Evolutionary conservation across 208 protist species (phyloP), one percentile per base, ranked within the genome.

Genomic region (Trypanosoma melophagium): DNA sequence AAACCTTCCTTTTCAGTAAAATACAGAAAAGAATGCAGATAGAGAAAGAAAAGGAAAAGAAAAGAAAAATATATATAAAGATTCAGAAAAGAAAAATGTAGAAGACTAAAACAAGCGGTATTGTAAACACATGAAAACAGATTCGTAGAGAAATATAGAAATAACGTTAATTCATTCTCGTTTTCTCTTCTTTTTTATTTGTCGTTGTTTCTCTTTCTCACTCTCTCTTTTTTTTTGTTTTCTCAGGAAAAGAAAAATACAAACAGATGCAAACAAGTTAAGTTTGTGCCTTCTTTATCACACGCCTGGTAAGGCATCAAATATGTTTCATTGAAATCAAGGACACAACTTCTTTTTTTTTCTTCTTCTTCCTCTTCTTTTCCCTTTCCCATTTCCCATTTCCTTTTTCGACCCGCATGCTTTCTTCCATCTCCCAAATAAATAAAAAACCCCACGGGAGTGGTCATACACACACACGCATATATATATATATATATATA

Each of bases 21-120:
- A 60, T 8, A 38, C 53, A 7, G 14, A 59, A 50, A 7, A 54
- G 52, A 38, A 51, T n/a, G 22, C 40, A 49, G 0, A 38, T 19
- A 66, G 63, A 41, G 41, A 21, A 50, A 21, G 41, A 47, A 55
- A 25, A 71, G n/a, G n/a, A n/a, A n/a, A n/a, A n/a, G n/a, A n/a
- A n/a, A n/a, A n/a, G n/a, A n/a, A n/a, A n/a, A n/a, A n/a, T n/a
- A n/a, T 53, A 66, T 57, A 53, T 24, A 21, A 64, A 64, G 19
- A 53, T 53, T 17, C 22, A 45, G 19, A 31, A 12, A 31, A 5
- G 38, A 53, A 28, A 28, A 17, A 51, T 19, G 60, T 40, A 44
- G 10, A 72, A 68, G 55, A 60, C 68, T 2, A 44, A 64, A 62
- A 51, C 22, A 22, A 2, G 24, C n/a, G n/a, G n/a, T 52, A 13